Base-by-base conservation (phyloP, 768 basidiomycete genomes). In the Serendipita vermifera region DNA sequence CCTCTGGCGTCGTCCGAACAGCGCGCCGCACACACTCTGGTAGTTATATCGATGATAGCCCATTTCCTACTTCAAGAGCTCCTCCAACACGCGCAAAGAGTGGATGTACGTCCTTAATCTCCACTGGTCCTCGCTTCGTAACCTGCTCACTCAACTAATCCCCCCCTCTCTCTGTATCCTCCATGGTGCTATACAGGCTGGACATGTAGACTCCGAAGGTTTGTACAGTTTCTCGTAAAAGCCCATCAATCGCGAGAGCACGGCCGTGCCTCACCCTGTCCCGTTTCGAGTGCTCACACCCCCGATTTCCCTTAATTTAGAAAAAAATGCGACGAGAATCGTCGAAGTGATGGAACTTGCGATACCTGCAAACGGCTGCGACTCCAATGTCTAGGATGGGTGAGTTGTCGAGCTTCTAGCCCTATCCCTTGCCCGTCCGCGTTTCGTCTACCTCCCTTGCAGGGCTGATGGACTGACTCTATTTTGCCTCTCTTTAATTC, bases 311-410 rank as follows among this genome's bases (percentile, higher is more conserved):
- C 24, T 3, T 66, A 89, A 86, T 29, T 11, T 43, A 51, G 46
- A n/a, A 51, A 51, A 26, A 90, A 90, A 85, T 90, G 87, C 68
- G 87, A 90, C 67, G 87, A 90, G 64, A 81, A 86, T 61, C 80
- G 85, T 61, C 82, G 40, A 27, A 27, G 63, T 64, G 82, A 79
- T 59, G 79, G 85, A 68, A 83, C 86, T 2, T 90, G 87, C 70
- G 75, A 78, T 62, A 90, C 87, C 57, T 89, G 87, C 22, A 20
- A 51, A 51, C 46, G 46, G 4, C 22, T 51, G 7, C 20, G 29
- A 7, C 20, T 51, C 29, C 20, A 51, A 29, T 51, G 46, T n/a
- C 46, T 51, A n/a, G 46, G 46, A 22, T 51, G 46, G 46, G 46
- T 51, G 15, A 51, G 46, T 51, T 29, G 39, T 41, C 29, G 15